phyloP scores from a whole-genome alignment of 495 filamentous ascomycete species.

The Podospora didyma region DNA sequence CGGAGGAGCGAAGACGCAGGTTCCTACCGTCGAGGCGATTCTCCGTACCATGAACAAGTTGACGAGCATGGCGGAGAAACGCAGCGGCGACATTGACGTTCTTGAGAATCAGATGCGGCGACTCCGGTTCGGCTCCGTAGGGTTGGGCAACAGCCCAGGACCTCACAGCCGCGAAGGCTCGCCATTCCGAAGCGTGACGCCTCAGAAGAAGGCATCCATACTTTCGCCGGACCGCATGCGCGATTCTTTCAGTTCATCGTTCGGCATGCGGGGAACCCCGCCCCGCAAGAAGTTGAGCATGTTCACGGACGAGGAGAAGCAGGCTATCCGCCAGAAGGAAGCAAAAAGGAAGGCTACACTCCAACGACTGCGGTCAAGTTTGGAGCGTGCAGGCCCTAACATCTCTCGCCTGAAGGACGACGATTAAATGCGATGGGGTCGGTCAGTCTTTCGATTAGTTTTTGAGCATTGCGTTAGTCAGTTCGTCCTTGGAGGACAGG shows the following conservation, averaged over 20 bases:
- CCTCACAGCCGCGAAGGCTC: constrained; percentile 53
- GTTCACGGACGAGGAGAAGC: constrained; percentile 50
- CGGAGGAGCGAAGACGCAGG: constrained; percentile 38
- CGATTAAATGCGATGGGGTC: constrained; percentile 15
- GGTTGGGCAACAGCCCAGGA: constrained; percentile 17
- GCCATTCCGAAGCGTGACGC: constrained; percentile 53
- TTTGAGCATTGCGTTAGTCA: background rate
- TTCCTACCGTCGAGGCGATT: constrained; percentile 86
- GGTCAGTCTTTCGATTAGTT: background rate
- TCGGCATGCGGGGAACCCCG: constrained; percentile 32
- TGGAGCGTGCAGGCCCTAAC: constrained; percentile 35
- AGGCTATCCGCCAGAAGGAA: constrained; percentile 32
- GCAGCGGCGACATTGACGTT: constrained; percentile 79
- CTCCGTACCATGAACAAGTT: constrained; percentile 87
- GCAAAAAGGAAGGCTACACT: constrained; percentile 23
- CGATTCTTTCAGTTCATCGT: constrained; percentile 45
- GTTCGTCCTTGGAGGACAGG: too few relatives aligned
- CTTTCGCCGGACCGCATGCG: constrained; percentile 53
- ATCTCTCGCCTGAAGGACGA: constrained; percentile 32
- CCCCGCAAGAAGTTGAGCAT: constrained; percentile 51
- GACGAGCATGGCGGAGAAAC: constrained; percentile 85
- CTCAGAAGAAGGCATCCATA: constrained; percentile 49
- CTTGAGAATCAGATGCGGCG: constrained; percentile 80
- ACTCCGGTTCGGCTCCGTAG: constrained; percentile 52
- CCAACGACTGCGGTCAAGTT: constrained; percentile 28